Conservation (phyloP, 306 rosid species). For the Vigna trinervia region DNA sequence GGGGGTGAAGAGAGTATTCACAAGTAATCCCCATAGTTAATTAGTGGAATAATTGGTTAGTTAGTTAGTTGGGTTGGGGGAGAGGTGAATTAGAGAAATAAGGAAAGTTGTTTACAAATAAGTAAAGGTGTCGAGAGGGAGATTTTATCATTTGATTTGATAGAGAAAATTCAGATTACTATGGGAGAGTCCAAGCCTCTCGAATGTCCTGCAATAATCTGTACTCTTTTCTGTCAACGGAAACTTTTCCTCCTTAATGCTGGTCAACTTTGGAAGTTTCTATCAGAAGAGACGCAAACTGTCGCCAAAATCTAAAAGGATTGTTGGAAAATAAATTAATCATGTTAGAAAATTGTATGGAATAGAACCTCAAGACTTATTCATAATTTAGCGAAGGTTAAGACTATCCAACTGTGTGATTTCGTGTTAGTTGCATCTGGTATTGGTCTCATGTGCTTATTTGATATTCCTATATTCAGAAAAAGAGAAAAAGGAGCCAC, state of each 20-base stretch:
- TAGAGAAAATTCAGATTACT: background rate
- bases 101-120: background rate
- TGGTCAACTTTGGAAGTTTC: background rate
- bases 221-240: background rate
- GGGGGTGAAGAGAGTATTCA: background rate
- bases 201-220: background rate
- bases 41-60: background rate
- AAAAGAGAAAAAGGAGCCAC: background rate
- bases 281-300: conserved; percentile 2
- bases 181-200: background rate
- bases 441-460: conserved; percentile 2
- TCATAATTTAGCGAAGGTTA: background rate
- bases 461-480: conserved; percentile 1
- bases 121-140: conserved; percentile 5
- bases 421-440: background rate
- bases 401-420: conserved; percentile 1
- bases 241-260: conserved; percentile 1
- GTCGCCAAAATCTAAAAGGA: background rate
- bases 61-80: background rate
- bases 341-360: background rate
- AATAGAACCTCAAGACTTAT: background rate
- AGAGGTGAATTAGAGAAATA: background rate
- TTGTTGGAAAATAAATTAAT: conserved; percentile 16
- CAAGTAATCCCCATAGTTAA: background rate
- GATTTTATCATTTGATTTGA: background rate